Conservation (phyloP, 768 basidiomycete species). For the Mycena sanguinolenta region DNA sequence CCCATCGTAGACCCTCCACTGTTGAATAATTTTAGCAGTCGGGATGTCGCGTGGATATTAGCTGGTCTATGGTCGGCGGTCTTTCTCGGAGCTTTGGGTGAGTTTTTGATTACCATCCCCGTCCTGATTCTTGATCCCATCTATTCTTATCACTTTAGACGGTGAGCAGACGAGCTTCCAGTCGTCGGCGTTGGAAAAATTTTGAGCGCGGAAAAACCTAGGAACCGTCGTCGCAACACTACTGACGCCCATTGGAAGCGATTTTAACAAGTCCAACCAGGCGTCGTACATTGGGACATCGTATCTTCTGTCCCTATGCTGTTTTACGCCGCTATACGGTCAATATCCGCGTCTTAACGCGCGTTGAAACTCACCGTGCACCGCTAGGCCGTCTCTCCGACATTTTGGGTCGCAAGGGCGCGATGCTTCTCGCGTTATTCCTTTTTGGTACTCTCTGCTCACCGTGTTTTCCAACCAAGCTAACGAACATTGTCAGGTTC, state of each 20-base stretch:
- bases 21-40: slow-evolving; percentile 61
- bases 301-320: slow-evolving; percentile 89
- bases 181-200: slow-evolving; percentile 21
- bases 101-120: slow-evolving; percentile 37
- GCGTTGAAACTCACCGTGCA: slow-evolving; percentile 3
- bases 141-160: slow-evolving; percentile 29
- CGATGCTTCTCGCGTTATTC: slow-evolving; percentile 86
- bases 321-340: slow-evolving; percentile 93
- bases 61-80: slow-evolving; percentile 87
- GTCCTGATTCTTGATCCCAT: slow-evolving; percentile 31
- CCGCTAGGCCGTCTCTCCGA: slow-evolving; percentile 82
- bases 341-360: slow-evolving; percentile 38
- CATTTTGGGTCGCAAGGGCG: slow-evolving; percentile 86
- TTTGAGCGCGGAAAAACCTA: slow-evolving; percentile 43
- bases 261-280: slow-evolving; percentile 84
- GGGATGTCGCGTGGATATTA: slow-evolving; percentile 79
- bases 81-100: slow-evolving; percentile 87
- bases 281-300: slow-evolving; percentile 91
- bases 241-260: slow-evolving; percentile 86
- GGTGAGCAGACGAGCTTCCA: slow-evolving; percentile 28
- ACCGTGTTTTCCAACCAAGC: slow-evolving; percentile 10
- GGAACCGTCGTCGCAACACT: slow-evolving; percentile 92
- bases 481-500: slow-evolving; percentile 60
- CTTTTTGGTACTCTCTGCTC: slow-evolving; percentile 84
- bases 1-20: slow-evolving; percentile 47